These are phyloP conservation scores for Melanomma pulvis-pyrius DNA, from an alignment of 495 filamentous ascomycete genomes.

Conservation along the genomic window DNA sequence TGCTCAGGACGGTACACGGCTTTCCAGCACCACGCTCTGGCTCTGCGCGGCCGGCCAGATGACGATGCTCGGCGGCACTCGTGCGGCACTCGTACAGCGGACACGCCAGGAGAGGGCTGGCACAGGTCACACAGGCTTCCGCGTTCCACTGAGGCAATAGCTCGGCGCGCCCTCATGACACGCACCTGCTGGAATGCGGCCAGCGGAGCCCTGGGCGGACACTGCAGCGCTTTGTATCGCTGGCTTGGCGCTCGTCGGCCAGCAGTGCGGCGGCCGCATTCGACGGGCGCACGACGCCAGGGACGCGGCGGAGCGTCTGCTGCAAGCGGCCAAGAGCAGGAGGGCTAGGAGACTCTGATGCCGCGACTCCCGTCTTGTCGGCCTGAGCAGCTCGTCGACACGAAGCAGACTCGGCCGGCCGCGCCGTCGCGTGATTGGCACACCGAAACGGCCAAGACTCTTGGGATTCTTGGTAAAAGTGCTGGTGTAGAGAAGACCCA, in stretches of 20 bases:
- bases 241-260: neutral
- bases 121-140: neutral
- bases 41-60: neutral
- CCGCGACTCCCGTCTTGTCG: slow-evolving; percentile 36
- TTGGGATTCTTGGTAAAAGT: slow-evolving; percentile 12
- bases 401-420: neutral
- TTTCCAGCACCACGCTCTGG: neutral
- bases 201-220: slow-evolving; percentile 23
- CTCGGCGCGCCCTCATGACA: neutral
- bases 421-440: neutral
- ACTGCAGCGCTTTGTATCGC: neutral
- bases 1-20: neutral
- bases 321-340: slow-evolving; percentile 14
- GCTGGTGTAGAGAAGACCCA: slow-evolving; percentile 25
- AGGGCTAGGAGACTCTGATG: slow-evolving; percentile 1
- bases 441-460: slow-evolving; percentile 13
- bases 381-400: slow-evolving; percentile 9
- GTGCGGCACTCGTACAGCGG: neutral
- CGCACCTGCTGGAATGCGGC: neutral
- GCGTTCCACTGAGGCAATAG: neutral
- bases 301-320: neutral
- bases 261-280: neutral
- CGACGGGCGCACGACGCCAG: neutral
- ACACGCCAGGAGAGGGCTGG: neutral
- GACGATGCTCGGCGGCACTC: neutral